These are phyloP conservation scores for Cytospora piceae DNA, from an alignment of 2,329 filamentous ascomycete genomes.

Conservation along the genomic window DNA sequence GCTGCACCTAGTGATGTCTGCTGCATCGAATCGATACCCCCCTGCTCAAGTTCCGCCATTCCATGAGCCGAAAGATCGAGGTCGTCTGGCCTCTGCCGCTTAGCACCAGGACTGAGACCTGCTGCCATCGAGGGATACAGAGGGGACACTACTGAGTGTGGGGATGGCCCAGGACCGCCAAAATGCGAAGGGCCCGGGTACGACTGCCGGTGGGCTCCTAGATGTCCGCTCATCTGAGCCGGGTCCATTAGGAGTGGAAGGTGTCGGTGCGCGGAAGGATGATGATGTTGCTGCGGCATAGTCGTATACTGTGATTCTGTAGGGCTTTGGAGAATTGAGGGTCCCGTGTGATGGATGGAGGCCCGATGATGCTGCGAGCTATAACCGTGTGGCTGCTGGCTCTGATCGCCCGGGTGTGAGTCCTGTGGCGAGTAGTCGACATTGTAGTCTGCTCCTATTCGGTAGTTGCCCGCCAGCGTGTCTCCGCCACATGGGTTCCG, in stretches of 20 bases:
- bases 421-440: constrained; percentile 74
- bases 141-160: constrained; percentile 52
- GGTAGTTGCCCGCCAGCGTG: constrained; percentile 76
- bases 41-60: constrained; percentile 56
- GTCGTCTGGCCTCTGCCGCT: constrained; percentile 61
- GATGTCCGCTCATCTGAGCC: constrained; percentile 56
- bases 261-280: constrained; percentile 51
- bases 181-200: constrained; percentile 60
- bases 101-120: constrained; percentile 46
- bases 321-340: constrained; percentile 49
- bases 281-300: constrained; percentile 47
- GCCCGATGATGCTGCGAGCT: constrained; percentile 54
- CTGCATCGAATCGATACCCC: constrained; percentile 60
- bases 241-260: constrained; percentile 62
- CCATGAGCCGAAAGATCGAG: constrained; percentile 59
- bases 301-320: constrained; percentile 43
- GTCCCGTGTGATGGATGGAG: constrained; percentile 53
- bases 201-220: constrained; percentile 50
- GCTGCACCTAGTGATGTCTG: constrained; percentile 55
- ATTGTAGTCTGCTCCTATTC: constrained; percentile 71
- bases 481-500: constrained; percentile 73
- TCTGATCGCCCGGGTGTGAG: constrained; percentile 66
- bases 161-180: constrained; percentile 49
- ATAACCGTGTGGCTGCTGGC: constrained; percentile 67
- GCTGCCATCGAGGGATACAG: constrained; percentile 52